phyloP scores from a whole-genome alignment of 148 eudicot genomes.

The Chenopodium berlandieri region DNA sequence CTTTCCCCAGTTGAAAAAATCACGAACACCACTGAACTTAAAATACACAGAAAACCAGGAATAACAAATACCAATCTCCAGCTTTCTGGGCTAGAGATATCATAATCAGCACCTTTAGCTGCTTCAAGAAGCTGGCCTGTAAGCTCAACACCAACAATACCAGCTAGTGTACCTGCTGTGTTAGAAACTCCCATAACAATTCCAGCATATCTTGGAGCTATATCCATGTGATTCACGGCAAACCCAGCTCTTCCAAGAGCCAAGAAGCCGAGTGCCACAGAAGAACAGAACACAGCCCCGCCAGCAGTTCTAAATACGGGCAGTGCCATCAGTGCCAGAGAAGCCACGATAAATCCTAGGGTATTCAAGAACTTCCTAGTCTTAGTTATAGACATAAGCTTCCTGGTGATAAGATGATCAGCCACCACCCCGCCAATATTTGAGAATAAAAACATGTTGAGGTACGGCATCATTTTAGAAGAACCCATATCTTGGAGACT shows the following conservation, averaged over 20 bases:
- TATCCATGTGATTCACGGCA: slow-evolving; percentile 97
- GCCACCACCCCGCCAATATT: slow-evolving; percentile 83
- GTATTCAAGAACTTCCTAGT: slow-evolving; percentile 83
- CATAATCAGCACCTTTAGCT: slow-evolving; percentile 70
- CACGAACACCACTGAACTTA: slow-evolving; percentile 71
- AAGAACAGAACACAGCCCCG: slow-evolving; percentile 84
- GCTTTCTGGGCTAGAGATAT: slow-evolving; percentile 73
- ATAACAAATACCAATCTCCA: slow-evolving; percentile 78
- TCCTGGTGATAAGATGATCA: slow-evolving; percentile 72
- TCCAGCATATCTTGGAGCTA: slow-evolving; percentile 95
- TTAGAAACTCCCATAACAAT: slow-evolving; percentile 97
- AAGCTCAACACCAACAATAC: slow-evolving; percentile 80
- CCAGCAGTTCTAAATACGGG: slow-evolving; percentile 67
- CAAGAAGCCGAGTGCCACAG: slow-evolving; percentile 93
- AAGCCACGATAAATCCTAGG: slow-evolving; percentile 71
- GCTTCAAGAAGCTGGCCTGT: slow-evolving; percentile 94
- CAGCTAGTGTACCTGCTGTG: slow-evolving; percentile 94
- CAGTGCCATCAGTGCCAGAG: slow-evolving; percentile 67
- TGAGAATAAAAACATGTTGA: slow-evolving; percentile 77
- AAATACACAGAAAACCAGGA: slow-evolving; percentile 80
- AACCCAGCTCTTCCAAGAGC: slow-evolving; percentile 97
- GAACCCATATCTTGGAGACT: slow-evolving; percentile 98
- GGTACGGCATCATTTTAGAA: slow-evolving; percentile 78
- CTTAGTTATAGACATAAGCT: slow-evolving; percentile 59
- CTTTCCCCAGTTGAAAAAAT: slow-evolving; percentile 81